Percentiles rank a stretch among this genome's conserved stretches.
These are phyloP conservation scores for Tausonia pullulans DNA, from an alignment of 1,284 basidiomycete genomes.

Conservation along the genomic window DNA sequence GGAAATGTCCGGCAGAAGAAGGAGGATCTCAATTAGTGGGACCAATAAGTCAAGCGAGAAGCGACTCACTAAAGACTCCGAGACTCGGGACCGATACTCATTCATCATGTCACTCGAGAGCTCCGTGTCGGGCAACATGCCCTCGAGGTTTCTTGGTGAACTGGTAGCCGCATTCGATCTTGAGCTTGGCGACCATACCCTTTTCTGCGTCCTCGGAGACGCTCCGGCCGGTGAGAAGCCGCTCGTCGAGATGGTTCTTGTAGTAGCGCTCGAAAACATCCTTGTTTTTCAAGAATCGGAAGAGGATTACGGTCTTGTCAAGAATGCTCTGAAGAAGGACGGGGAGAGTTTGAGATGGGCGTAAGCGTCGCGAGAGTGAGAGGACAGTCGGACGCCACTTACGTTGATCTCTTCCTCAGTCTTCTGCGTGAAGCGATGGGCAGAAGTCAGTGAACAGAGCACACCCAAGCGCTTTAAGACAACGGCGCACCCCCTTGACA, in stretches of 20 bases:
- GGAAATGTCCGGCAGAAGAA: too few relatives aligned
- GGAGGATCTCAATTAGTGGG: too few relatives aligned
- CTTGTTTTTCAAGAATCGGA: slow-evolving; percentile 90
- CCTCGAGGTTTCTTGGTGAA: slow-evolving; percentile 98
- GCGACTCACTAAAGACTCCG: slow-evolving; percentile 44
- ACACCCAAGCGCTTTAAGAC: too few relatives aligned
- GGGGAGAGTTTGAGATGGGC: too few relatives aligned
- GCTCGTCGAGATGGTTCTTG: slow-evolving; percentile 88
- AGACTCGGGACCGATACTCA: slow-evolving; percentile 54
- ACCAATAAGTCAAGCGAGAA: neutral
- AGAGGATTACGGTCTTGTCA: slow-evolving; percentile 90
- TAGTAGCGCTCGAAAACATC: slow-evolving; percentile 98
- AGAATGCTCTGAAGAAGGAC: slow-evolving; percentile 40
- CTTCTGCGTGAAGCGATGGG: slow-evolving; percentile 45
- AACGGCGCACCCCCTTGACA: slow-evolving; percentile 51
- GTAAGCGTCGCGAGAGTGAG: too few relatives aligned
- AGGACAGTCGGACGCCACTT: too few relatives aligned
- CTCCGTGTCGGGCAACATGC: slow-evolving; percentile 98
- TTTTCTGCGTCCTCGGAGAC: slow-evolving; percentile 96
- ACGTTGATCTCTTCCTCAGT: slow-evolving; percentile 80
- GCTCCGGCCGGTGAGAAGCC: slow-evolving; percentile 72
- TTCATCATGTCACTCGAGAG: slow-evolving; percentile 73
- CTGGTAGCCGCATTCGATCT: slow-evolving; percentile 59
- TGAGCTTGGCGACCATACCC: slow-evolving; percentile 95
- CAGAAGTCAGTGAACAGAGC: too few relatives aligned